A percentile compares a stretch with the other conserved stretches of the same genome.
These are phyloP conservation scores for Myxozyma mucilagina DNA, from an alignment of 805 yeast genomes.

Conservation along the genomic window DNA sequence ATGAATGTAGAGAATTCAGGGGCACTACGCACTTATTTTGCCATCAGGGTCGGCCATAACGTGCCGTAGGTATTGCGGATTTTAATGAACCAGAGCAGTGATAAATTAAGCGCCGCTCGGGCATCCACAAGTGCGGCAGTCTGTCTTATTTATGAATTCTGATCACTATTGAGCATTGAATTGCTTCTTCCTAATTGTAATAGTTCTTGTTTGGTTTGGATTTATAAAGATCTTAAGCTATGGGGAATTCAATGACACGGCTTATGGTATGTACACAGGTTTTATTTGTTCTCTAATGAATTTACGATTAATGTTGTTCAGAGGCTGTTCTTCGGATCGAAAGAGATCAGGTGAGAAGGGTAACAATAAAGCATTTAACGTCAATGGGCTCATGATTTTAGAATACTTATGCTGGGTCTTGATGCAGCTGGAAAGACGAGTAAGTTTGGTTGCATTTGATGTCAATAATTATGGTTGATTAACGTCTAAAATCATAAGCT, in stretches of 20 bases:
- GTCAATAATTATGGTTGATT: background rate
- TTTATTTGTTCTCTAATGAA: background rate
- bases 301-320: background rate
- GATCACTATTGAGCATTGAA: no score
- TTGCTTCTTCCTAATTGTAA: background rate
- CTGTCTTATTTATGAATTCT: no score
- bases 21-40: no score
- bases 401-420: slow-evolving; percentile 84
- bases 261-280: slow-evolving; percentile 8
- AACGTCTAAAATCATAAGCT: slow-evolving; percentile 38
- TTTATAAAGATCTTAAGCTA: background rate
- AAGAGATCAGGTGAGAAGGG: slow-evolving; percentile 20
- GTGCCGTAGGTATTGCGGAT: no score
- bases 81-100: no score
- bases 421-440: slow-evolving; percentile 77
- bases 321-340: slow-evolving; percentile 21
- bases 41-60: no score
- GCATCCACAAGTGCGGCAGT: no score
- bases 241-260: slow-evolving; percentile 27
- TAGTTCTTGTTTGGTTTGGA: background rate
- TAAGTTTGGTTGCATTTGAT: slow-evolving; percentile 31
- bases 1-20: no score
- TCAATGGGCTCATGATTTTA: background rate
- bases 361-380: background rate
- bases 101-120: no score